Evolutionary conservation across 2,329 filamentous ascomycete genomes (phyloP).

Genomic region (Curvularia verruculosa): DNA sequence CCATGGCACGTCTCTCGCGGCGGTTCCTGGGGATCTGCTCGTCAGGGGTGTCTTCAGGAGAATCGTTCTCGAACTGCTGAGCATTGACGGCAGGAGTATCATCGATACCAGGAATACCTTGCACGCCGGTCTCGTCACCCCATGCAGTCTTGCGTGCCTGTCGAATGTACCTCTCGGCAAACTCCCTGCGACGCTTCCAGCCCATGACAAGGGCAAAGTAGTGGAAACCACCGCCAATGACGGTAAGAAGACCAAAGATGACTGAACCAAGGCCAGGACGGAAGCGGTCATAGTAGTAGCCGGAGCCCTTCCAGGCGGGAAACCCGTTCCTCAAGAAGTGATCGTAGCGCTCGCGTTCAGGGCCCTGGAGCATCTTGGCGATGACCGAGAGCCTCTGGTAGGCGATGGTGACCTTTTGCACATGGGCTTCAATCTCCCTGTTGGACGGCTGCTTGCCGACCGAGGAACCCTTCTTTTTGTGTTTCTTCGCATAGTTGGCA

Average conservation of each 20-base stretch:
- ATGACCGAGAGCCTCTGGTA: conserved; percentile 86
- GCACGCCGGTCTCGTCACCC: conserved; percentile 76
- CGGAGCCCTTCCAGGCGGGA: conserved; percentile 93
- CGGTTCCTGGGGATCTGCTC: conserved; percentile 72
- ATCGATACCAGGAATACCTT: conserved; percentile 67
- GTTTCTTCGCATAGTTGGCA: conserved; percentile 65
- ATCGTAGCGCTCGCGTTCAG: conserved; percentile 85
- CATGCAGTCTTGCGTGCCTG: conserved; percentile 88
- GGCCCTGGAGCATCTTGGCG: conserved; percentile 81
- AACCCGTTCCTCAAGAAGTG: conserved; percentile 94
- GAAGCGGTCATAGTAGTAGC: conserved; percentile 97
- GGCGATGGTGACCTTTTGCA: conserved; percentile 81
- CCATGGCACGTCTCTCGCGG: conserved; percentile 85
- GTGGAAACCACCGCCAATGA: conserved; percentile 83
- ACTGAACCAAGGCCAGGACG: conserved; percentile 88
- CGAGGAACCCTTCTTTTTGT: conserved; percentile 58
- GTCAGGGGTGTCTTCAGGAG: conserved; percentile 45
- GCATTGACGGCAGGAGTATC: conserved; percentile 46
- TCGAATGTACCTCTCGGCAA: conserved; percentile 88
- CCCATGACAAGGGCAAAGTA: conserved; percentile 84
- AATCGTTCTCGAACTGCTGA: conserved; percentile 40
- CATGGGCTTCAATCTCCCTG: conserved; percentile 75
- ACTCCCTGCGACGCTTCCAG: conserved; percentile 89
- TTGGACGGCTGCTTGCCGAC: conserved; percentile 74
- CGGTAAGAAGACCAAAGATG: conserved; percentile 77